Percentiles rank a stretch among this genome's conserved stretches.
These are phyloP conservation scores for Medakamo hakoo DNA, from an alignment of 139 green algal genomes.

Conservation along the genomic window DNA sequence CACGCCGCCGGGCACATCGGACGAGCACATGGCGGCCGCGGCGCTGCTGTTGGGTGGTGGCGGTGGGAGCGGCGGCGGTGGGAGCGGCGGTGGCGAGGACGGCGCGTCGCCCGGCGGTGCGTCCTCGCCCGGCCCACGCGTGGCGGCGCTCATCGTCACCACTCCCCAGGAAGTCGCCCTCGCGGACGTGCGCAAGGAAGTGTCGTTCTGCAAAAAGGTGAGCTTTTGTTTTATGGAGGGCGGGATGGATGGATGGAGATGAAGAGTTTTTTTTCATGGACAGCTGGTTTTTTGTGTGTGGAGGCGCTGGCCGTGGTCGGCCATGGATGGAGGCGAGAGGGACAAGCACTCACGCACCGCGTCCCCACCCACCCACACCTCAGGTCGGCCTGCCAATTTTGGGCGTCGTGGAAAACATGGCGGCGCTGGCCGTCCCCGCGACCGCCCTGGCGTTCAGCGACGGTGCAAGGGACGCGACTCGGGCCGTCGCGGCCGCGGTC, in stretches of 20 bases:
- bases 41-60: conserved; percentile 41
- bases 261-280: neutral
- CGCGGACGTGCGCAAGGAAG: conserved; percentile 94
- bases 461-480: conserved; percentile 22
- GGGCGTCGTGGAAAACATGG: conserved; percentile 98
- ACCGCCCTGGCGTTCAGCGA: conserved; percentile 38
- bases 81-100: conserved; percentile 22
- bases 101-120: conserved; percentile 12
- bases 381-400: conserved; percentile 57
- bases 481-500: conserved; percentile 15
- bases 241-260: no score
- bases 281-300: neutral
- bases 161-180: conserved; percentile 86
- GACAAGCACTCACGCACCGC: neutral
- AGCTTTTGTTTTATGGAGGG: no score
- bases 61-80: neutral
- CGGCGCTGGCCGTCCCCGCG: conserved; percentile 37
- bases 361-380: neutral
- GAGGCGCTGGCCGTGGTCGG: no score
- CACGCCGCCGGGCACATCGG: conserved; percentile 81
- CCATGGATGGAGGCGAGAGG: no score
- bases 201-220: conserved; percentile 95
- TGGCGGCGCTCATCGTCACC: conserved; percentile 64
- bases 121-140: conserved; percentile 1
- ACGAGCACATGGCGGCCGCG: conserved; percentile 96